phyloP scores from a whole-genome alignment of 1,284 basidiomycete genomes.

The Rhodotorula sp. region DNA sequence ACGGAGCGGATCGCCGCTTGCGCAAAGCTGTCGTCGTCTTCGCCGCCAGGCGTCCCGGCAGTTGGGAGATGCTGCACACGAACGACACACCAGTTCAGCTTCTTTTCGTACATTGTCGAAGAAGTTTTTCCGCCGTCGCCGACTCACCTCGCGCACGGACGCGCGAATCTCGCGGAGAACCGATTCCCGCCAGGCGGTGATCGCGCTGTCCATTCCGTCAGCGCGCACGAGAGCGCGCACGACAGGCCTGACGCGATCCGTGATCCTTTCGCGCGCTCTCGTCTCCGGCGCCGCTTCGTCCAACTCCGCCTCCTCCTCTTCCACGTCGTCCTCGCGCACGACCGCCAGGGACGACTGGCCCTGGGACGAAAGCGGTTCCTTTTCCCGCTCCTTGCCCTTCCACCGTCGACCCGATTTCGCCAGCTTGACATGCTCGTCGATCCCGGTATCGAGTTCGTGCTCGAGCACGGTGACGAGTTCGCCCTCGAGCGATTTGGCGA shows the following conservation, averaged over 20 bases:
- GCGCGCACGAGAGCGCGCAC: conserved; percentile 74
- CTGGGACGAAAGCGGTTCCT: neutral
- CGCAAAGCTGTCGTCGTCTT: conserved; percentile 37
- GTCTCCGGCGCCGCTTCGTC: neutral
- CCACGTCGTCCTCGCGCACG: conserved; percentile 45
- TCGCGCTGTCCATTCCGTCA: conserved; percentile 67
- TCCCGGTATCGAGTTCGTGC: conserved; percentile 59
- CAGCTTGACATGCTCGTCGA: conserved; percentile 18
- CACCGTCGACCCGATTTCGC: neutral
- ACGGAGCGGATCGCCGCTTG: conserved; percentile 22
- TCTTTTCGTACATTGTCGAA: neutral
- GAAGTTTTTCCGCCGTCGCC: neutral
- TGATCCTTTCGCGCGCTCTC: conserved; percentile 37
- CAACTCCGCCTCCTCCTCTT: neutral
- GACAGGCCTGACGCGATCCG: conserved; percentile 58
- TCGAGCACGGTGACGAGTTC: conserved; percentile 72
- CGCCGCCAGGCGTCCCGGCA: conserved; percentile 10
- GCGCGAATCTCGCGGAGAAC: conserved; percentile 67
- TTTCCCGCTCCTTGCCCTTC: conserved; percentile 8
- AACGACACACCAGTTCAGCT: neutral
- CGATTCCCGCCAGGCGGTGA: conserved; percentile 72
- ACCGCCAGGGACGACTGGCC: neutral
- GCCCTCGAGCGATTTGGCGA: conserved; percentile 71
- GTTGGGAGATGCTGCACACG: conserved; percentile 29
- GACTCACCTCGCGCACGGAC: conserved; percentile 55